These are phyloP conservation scores for Sesbania bispinosa DNA, from an alignment of 306 rosid species.

Conservation along the genomic window DNA sequence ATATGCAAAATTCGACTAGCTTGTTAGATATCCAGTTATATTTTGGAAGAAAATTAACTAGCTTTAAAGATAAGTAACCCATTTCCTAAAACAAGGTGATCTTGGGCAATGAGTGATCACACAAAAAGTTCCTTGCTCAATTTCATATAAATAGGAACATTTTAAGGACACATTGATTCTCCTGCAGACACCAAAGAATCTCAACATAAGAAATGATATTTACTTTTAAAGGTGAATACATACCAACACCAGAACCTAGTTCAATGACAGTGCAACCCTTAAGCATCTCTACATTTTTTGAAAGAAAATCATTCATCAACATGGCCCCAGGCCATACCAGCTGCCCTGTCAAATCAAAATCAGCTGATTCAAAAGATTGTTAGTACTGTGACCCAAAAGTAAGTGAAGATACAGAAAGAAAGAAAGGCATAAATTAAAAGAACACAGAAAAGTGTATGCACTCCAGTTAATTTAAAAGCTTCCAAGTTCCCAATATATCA, in stretches of 20 bases:
- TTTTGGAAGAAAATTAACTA: not conserved
- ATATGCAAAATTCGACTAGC: not conserved
- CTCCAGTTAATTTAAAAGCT: not conserved
- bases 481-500: not conserved
- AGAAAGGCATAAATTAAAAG: not conserved
- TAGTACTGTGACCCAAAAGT: conserved; percentile 20
- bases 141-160: not conserved
- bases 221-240: conserved; percentile 29
- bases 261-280: conserved; percentile 67
- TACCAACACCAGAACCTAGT: conserved; percentile 96
- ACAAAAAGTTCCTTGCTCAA: not conserved
- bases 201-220: not conserved
- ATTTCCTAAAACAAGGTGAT: conserved; percentile 4
- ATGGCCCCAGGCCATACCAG: conserved; percentile 98
- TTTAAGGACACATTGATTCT: not conserved
- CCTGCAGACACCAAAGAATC: conserved; percentile 6
- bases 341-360: conserved; percentile 94
- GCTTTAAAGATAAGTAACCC: not conserved
- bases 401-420: conserved; percentile 6
- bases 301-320: conserved; percentile 77
- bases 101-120: not conserved
- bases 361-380: conserved; percentile 60
- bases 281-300: conserved; percentile 57
- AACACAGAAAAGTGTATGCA: not conserved
- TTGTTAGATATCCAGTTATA: not conserved